Conservation (phyloP, 345 rosid species). For the Populus pruinosa region DNA sequence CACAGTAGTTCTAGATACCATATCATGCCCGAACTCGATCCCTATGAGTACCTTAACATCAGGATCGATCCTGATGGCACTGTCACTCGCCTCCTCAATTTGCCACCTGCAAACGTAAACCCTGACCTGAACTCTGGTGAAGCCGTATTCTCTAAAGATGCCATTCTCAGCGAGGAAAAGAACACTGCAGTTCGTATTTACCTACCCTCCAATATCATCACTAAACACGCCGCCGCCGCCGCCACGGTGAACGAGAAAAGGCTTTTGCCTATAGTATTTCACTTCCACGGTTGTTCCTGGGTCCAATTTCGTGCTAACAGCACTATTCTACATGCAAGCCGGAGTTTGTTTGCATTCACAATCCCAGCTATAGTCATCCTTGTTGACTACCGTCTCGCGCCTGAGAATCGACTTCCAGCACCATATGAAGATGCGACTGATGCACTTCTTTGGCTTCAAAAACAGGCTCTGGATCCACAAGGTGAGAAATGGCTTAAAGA, state of each 20-base stretch:
- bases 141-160: conserved; percentile 35
- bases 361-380: conserved; percentile 11
- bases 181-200: conserved; percentile 22
- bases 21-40: neutral
- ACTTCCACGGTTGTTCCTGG: conserved; percentile 13
- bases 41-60: conserved; percentile 30
- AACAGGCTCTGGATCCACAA: neutral
- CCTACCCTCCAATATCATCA: conserved; percentile 19
- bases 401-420: neutral
- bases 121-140: conserved; percentile 15
- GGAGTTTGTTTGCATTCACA: neutral
- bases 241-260: neutral
- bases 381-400: neutral
- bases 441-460: conserved; percentile 6
- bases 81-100: conserved; percentile 27
- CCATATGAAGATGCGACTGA: conserved; percentile 11
- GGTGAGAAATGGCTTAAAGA: conserved; percentile 8
- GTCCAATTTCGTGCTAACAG: neutral
- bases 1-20: too few species aligned
- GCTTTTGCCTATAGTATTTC: conserved; percentile 1
- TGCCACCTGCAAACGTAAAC: conserved; percentile 15
- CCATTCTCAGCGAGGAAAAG: conserved; percentile 23
- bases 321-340: neutral
- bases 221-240: too few species aligned
- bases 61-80: conserved; percentile 24